Conservation (phyloP, 805 yeast species). For the Saccharomycopsis olivae region DNA sequence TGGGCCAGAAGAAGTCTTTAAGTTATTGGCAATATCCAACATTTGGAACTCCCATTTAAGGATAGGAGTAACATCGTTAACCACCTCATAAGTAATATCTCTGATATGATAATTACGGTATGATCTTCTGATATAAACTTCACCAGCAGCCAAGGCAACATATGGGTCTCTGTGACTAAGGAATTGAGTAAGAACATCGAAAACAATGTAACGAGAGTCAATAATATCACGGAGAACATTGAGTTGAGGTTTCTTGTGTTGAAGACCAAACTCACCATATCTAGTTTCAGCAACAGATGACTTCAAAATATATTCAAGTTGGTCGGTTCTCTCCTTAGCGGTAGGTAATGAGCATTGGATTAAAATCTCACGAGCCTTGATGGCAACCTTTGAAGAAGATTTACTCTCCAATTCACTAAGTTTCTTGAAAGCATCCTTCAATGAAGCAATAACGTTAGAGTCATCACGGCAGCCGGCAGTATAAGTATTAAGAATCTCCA, state of each 20-base stretch:
- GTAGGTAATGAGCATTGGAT: constrained; percentile 97
- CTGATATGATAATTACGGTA: constrained; percentile 91
- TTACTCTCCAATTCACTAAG: constrained; percentile 86
- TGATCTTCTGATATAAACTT: constrained; percentile 92
- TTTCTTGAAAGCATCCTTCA: constrained; percentile 63
- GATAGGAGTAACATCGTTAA: constrained; percentile 36
- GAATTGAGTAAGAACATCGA: constrained; percentile 91
- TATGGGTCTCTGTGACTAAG: constrained; percentile 73
- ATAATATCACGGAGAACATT: constrained; percentile 81
- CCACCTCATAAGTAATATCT: constrained; percentile 47
- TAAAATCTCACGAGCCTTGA: constrained; percentile 91
- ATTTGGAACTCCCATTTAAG: constrained; percentile 84
- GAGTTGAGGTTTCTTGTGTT: constrained; percentile 73
- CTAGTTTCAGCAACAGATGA: constrained; percentile 82
- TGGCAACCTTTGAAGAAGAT: constrained; percentile 83
- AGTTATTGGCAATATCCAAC: constrained; percentile 56
- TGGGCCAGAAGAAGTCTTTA: constrained; percentile 30
- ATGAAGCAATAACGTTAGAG: constrained; percentile 53
- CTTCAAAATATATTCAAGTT: constrained; percentile 89
- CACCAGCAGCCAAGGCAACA: constrained; percentile 93
- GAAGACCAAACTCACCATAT: constrained; percentile 74
- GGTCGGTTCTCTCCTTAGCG: constrained; percentile 90
- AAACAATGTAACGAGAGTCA: constrained; percentile 92
- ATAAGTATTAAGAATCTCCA: constrained; percentile 76
- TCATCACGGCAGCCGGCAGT: constrained; percentile 69